Base-by-base conservation (phyloP, 257 asterid species). In the Przewalskia tangutica region DNA sequence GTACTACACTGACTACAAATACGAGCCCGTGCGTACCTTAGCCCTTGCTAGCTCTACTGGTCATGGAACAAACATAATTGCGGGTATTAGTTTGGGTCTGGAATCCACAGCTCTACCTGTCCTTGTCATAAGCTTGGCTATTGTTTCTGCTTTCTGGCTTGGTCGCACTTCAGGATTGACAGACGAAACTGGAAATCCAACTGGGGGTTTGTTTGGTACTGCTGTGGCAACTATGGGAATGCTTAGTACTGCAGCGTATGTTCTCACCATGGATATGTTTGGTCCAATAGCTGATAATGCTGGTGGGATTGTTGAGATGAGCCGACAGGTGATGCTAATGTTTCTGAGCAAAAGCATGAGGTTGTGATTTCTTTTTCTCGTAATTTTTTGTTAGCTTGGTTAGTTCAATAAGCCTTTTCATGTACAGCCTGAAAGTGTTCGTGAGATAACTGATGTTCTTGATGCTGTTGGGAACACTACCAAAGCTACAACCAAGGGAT, bases 231-330 rank as follows among this genome's bases (percentile, higher is more conserved):
- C 99, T 9, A 96, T 96, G 99, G 98, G 99, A 76, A 96, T 96
- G 99, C 95, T 96, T 84, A 96, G 99, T 84, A 96, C 99, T 5
- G 99, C 99, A 80, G 99, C 98, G 82, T 96, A 96, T 86, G 97
- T 96, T 81, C 97, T 96, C 68, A 96, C 98, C 42, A 96, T 96
- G 99, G 99, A 96, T 87, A 96, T 96, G 99, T 96, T 96, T 91
- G 99, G 99, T 84, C 99, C 99, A 59, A 96, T 96, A 85, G 99
- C 98, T 86, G 99, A 96, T 90, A 96, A 96, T 91, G 98, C 99
- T 13, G 99, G 99, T 85, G 99, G 99, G 84, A 96, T 96, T 84
- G 99, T 91, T 83, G 99, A 96, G 89, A 96, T 96, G 99, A 96
- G 99, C 88, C 97, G 90, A 89, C 99, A 96, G 99, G 99, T 94